phyloP scores from a whole-genome alignment of 352 stramenopile species.

The Globisporangium parvum region DNA sequence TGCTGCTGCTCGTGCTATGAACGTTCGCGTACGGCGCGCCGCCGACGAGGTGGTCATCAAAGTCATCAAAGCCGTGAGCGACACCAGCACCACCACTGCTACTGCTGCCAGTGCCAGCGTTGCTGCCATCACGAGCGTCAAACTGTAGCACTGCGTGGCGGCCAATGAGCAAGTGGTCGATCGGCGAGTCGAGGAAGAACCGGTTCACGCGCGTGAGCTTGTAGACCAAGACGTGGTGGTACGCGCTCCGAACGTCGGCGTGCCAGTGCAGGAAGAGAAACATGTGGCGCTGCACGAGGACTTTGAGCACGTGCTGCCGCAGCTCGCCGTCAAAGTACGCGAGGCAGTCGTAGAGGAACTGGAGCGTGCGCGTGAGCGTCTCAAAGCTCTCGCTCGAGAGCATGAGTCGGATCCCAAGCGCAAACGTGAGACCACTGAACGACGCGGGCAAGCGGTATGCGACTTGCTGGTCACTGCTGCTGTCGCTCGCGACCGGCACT shows the following conservation, averaged over 20 bases:
- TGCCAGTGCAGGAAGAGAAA: slow-evolving; percentile 78
- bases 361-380: slow-evolving; percentile 51
- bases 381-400: slow-evolving; percentile 69
- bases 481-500: slow-evolving; percentile 9
- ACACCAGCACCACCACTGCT: slow-evolving; percentile 10
- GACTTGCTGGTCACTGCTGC: slow-evolving; percentile 15
- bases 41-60: slow-evolving; percentile 13
- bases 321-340: slow-evolving; percentile 68
- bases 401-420: slow-evolving; percentile 58
- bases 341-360: slow-evolving; percentile 72
- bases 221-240: slow-evolving; percentile 76
- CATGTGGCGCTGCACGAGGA: slow-evolving; percentile 73
- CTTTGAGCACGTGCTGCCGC: slow-evolving; percentile 58
- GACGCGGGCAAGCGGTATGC: slow-evolving; percentile 38
- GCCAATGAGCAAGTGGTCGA: slow-evolving; percentile 63
- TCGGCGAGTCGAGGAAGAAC: slow-evolving; percentile 53
- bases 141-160: slow-evolving; percentile 35
- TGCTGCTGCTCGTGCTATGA: slow-evolving; percentile 4
- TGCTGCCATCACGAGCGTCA: slow-evolving; percentile 9
- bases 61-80: slow-evolving; percentile 23
- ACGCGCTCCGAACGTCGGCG: slow-evolving; percentile 53
- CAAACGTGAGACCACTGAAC: slow-evolving; percentile 48
- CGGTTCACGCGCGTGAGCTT: slow-evolving; percentile 51
- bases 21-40: slow-evolving; percentile 5
- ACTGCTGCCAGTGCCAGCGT: not conserved